phyloP scores from a whole-genome alignment of 208 protist genomes.

The Vickermania spadyakhi region DNA sequence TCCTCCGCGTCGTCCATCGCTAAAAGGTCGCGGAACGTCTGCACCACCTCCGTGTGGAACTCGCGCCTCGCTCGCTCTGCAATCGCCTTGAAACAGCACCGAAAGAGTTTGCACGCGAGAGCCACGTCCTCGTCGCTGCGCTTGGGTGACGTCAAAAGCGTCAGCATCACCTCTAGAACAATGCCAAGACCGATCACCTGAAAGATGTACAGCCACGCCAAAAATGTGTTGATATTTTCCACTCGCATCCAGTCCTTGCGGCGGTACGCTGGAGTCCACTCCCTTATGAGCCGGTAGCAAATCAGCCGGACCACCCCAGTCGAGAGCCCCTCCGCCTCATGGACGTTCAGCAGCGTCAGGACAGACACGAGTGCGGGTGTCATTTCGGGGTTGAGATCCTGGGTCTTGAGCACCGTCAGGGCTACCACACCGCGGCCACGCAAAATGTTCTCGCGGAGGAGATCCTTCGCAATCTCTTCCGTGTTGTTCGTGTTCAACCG shows the following conservation, averaged over 20 bases:
- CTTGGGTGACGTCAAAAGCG: conserved; percentile 61
- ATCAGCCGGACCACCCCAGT: conserved; percentile 93
- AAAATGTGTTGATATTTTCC: conserved; percentile 54
- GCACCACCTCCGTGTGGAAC: conserved; percentile 68
- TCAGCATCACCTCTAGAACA: conserved; percentile 68
- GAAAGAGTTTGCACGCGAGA: conserved; percentile 77
- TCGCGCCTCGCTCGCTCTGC: conserved; percentile 30
- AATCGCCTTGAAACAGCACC: conserved; percentile 66
- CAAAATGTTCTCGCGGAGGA: conserved; percentile 98
- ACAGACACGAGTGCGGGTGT: conserved; percentile 95
- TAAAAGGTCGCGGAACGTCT: conserved; percentile 67
- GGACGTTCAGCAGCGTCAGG: conserved; percentile 95
- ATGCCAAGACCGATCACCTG: conserved; percentile 63
- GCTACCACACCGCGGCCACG: conserved; percentile 94
- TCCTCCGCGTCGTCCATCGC: conserved; percentile 89
- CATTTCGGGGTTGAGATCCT: conserved; percentile 91
- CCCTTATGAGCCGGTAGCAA: conserved; percentile 84
- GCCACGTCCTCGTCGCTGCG: conserved; percentile 93
- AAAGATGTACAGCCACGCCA: conserved; percentile 73
- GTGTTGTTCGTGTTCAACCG: conserved; percentile 94
- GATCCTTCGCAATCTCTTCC: conserved; percentile 85
- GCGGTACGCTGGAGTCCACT: conserved; percentile 82
- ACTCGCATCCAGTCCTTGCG: conserved; percentile 88
- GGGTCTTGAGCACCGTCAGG: conserved; percentile 91
- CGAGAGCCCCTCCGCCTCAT: too few species aligned